Evolutionary conservation across 768 basidiomycete genomes (phyloP).

Genomic region (Rhizopogon sp.): DNA sequence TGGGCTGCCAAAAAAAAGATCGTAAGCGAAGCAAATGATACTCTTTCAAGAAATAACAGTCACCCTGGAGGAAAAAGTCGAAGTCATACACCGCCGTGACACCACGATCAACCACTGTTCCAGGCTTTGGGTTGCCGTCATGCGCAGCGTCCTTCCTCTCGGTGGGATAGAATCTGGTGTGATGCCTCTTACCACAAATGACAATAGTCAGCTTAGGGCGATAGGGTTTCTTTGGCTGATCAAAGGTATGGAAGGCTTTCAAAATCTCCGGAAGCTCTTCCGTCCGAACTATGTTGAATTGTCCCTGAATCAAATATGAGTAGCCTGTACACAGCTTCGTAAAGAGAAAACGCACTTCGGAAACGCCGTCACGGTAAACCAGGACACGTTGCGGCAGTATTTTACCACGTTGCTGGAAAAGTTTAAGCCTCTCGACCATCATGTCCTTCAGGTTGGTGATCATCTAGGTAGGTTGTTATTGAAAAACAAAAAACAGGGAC

Average conservation of each 20-base stretch:
- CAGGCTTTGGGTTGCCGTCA: constrained; percentile 47
- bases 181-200: constrained; percentile 55
- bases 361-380: constrained; percentile 75
- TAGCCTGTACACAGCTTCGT: neutral
- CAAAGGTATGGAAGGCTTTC: constrained; percentile 37
- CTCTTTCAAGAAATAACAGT: constrained; percentile 5
- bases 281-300: constrained; percentile 39
- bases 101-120: constrained; percentile 52
- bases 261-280: constrained; percentile 41
- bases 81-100: constrained; percentile 51
- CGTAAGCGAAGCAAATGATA: neutral
- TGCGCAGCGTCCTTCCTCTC: constrained; percentile 35
- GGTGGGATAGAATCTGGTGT: constrained; percentile 53
- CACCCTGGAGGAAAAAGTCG: constrained; percentile 53
- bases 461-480: constrained; percentile 28
- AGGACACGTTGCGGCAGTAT: constrained; percentile 40
- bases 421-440: constrained; percentile 42
- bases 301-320: constrained; percentile 32
- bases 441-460: constrained; percentile 42
- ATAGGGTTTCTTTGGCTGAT: constrained; percentile 32
- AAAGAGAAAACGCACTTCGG: constrained; percentile 45
- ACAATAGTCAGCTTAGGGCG: constrained; percentile 45
- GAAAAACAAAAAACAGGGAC: neutral
- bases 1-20: constrained; percentile 23
- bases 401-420: constrained; percentile 32